Conservation (phyloP, 805 yeast species). For the Sungouiozyma ichnusensis region DNA sequence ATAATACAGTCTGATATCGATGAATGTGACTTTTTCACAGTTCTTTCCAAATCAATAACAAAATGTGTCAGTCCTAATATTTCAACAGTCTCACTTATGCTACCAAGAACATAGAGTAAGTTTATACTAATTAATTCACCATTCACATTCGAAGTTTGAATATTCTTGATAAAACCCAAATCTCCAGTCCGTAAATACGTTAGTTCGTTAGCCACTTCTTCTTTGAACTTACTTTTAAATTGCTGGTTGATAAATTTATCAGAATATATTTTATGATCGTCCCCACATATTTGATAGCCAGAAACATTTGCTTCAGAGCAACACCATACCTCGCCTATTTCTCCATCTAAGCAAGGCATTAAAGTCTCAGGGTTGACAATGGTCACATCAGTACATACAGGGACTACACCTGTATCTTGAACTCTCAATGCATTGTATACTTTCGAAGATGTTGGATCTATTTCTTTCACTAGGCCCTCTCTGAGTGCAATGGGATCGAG, state of each 20-base stretch:
- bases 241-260: conserved; percentile 46
- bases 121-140: conserved; percentile 44
- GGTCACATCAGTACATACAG: conserved; percentile 86
- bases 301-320: conserved; percentile 74
- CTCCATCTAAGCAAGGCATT: conserved; percentile 73
- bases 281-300: conserved; percentile 42
- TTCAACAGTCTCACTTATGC: conserved; percentile 80
- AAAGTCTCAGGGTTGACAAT: conserved; percentile 91
- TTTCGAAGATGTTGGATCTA: conserved; percentile 39
- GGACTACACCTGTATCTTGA: conserved; percentile 94
- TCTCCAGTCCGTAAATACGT: conserved; percentile 85
- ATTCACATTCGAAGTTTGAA: conserved; percentile 35
- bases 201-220: conserved; percentile 52
- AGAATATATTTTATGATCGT: conserved; percentile 32
- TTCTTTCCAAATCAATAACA: conserved; percentile 69
- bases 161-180: conserved; percentile 80
- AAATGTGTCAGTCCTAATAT: conserved; percentile 85
- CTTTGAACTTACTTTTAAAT: conserved; percentile 48
- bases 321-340: conserved; percentile 96
- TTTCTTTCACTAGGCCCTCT: conserved; percentile 77
- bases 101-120: conserved; percentile 75
- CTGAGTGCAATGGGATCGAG: conserved; percentile 80
- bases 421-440: conserved; percentile 46
- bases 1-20: conserved; percentile 46
- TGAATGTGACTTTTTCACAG: conserved; percentile 45